These are phyloP conservation scores for Passalora sequoiae DNA, from an alignment of 2,329 filamentous ascomycete genomes.

Conservation along the genomic window DNA sequence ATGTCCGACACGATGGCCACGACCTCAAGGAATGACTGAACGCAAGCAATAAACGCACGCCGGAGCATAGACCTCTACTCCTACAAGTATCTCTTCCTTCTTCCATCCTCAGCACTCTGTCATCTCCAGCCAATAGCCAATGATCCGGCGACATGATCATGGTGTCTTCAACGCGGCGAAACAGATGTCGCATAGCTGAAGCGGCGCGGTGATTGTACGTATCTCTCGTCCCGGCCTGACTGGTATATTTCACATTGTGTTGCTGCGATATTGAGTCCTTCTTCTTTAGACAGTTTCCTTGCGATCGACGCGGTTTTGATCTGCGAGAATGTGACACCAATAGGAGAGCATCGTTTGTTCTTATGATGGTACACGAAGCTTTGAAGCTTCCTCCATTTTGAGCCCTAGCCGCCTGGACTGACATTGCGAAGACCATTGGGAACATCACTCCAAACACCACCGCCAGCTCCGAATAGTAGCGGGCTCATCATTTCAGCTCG, in stretches of 20 bases:
- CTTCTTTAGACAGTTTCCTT: no score
- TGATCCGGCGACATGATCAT: neutral
- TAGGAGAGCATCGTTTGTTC: neutral
- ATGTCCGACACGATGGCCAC: conserved; percentile 7
- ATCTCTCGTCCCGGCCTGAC: neutral
- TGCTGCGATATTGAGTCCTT: no score
- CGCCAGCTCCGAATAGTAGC: conserved; percentile 37
- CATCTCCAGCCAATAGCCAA: neutral
- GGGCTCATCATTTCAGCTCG: conserved; percentile 37
- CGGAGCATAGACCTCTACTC: neutral
- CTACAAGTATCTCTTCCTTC: neutral
- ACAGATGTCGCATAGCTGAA: neutral
- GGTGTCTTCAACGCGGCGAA: neutral
- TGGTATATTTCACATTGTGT: neutral
- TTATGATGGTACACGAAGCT: neutral
- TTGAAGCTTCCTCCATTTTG: neutral
- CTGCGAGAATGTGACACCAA: neutral
- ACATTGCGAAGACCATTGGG: conserved; percentile 12
- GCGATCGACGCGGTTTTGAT: neutral
- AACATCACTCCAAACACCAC: conserved; percentile 36
- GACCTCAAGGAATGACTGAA: conserved; percentile 8
- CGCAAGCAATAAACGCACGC: conserved; percentile 1
- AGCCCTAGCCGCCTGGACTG: conserved; percentile 22
- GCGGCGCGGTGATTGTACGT: neutral
- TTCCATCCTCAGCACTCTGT: neutral